phyloP scores from a whole-genome alignment of 805 yeast species.

The Blastobotrys peoriensis region DNA sequence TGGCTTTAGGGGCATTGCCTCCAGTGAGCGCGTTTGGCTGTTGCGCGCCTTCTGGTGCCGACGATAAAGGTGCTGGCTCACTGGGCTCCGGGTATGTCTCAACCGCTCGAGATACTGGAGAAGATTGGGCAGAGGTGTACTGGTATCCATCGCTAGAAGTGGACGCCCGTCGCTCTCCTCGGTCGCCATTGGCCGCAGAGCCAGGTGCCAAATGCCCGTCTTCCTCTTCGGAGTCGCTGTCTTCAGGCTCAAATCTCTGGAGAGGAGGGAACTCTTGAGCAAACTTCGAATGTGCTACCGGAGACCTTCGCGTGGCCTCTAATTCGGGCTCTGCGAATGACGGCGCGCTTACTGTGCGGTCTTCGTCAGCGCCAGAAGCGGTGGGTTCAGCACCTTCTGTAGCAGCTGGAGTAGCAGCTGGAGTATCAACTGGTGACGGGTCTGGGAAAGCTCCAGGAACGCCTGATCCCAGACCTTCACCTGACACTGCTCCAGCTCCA shows the following conservation, averaged over 20 bases:
- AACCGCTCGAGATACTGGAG: too few species aligned
- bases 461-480: not conserved
- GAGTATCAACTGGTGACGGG: too few species aligned
- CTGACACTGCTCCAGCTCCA: not conserved
- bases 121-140: conserved; percentile 1
- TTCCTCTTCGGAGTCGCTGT: conserved; percentile 25
- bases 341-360: not conserved
- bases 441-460: conserved; percentile 17
- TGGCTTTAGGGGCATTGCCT: too few species aligned
- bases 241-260: conserved; percentile 19
- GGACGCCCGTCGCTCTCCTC: conserved; percentile 13
- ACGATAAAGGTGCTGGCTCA: too few species aligned
- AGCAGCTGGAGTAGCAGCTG: conserved; percentile 3
- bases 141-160: conserved; percentile 9
- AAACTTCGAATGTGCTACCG: not conserved
- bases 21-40: too few species aligned
- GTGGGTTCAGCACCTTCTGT: not conserved
- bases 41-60: too few species aligned
- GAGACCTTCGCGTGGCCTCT: not conserved
- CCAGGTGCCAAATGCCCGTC: conserved; percentile 9
- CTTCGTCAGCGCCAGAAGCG: not conserved
- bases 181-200: not conserved
- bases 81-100: too few species aligned
- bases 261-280: conserved; percentile 24
- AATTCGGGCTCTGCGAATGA: not conserved